Base-by-base conservation (phyloP, 345 rosid genomes). In the Mallotus nudiflorus region DNA sequence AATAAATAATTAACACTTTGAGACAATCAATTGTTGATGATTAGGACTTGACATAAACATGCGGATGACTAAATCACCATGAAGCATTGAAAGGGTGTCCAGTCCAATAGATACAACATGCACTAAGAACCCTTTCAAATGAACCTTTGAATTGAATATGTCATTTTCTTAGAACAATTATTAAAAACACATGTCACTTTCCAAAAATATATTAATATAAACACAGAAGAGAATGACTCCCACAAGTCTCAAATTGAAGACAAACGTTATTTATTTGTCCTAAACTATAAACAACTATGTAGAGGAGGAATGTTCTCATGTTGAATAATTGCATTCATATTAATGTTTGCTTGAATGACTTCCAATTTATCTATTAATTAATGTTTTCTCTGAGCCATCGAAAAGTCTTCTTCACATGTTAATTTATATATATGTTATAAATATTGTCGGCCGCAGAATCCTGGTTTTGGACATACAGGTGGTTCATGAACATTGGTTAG, bases 241-340 rank as follows among this genome's bases (percentile, higher is more conserved):
- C 65, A 22, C 77, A 73, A 77, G 74, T 64, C 39, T 58, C 67
- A 68, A 64, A 68, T 64, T 73, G 42, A 31, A 57, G 22, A 31
- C 20, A 39, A 4, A 9, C 42, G 42, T 4, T 39, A 39, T 39
- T 4, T 39, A 39, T 39, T 35, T 29, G 33, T 37, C 66, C 37
- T 46, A 40, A 71, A 31, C 52, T 39, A 61, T 33, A 10, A 29
- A 31, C 55, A 15, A 28, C 16, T 45, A 27, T 45, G 6, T 22
- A 16, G 33, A 45, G 58, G 19, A 68, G 61, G 46, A 24, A 22
- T 11, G 45, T 19, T 45, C 52, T n/a, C n/a, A n/a, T n/a, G n/a
- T n/a, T n/a, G n/a, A n/a, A n/a, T n/a, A n/a, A n/a, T n/a, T n/a
- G n/a, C n/a, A n/a, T n/a, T n/a, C n/a, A 4, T 45, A 22, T 56